These are phyloP conservation scores for Pyrenopolyporus hunteri DNA, from an alignment of 495 filamentous ascomycete species.

Conservation along the genomic window DNA sequence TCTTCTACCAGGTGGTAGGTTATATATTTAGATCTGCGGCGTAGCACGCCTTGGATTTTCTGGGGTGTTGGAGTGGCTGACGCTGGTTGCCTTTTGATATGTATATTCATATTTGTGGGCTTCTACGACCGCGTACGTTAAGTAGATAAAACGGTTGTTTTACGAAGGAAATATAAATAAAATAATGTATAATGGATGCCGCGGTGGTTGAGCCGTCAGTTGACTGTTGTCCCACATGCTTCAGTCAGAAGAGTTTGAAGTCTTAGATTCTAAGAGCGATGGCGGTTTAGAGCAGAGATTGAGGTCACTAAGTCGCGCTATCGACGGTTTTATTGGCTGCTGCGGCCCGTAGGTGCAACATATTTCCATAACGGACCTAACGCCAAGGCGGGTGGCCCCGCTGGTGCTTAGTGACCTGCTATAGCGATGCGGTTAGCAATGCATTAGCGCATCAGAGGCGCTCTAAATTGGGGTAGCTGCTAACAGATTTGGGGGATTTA, in stretches of 20 bases:
- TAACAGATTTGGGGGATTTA: too few relatives aligned
- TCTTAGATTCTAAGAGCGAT: neutral
- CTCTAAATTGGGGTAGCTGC: constrained; percentile 11
- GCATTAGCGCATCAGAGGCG: constrained; percentile 11
- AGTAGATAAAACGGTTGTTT: too few relatives aligned
- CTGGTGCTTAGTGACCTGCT: constrained; percentile 1
- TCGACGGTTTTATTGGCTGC: constrained; percentile 4
- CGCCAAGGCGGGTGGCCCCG: constrained; percentile 28
- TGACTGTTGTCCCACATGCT: constrained; percentile 13
- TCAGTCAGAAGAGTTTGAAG: constrained; percentile 12
- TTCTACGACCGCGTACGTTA: neutral
- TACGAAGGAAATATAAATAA: too few relatives aligned
- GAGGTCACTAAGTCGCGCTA: neutral
- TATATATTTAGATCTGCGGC: constrained; percentile 1
- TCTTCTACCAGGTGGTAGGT: neutral
- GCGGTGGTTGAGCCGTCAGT: constrained; percentile 16
- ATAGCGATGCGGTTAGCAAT: too few relatives aligned
- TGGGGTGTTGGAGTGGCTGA: neutral
- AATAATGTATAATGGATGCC: neutral
- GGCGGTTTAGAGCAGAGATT: neutral
- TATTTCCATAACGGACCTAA: neutral
- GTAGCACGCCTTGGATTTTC: neutral
- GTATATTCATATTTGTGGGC: neutral
- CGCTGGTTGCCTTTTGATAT: too few relatives aligned
- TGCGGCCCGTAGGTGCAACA: neutral